Conservation (phyloP, 2,329 filamentous ascomycete species). For the Claviceps sp. region DNA sequence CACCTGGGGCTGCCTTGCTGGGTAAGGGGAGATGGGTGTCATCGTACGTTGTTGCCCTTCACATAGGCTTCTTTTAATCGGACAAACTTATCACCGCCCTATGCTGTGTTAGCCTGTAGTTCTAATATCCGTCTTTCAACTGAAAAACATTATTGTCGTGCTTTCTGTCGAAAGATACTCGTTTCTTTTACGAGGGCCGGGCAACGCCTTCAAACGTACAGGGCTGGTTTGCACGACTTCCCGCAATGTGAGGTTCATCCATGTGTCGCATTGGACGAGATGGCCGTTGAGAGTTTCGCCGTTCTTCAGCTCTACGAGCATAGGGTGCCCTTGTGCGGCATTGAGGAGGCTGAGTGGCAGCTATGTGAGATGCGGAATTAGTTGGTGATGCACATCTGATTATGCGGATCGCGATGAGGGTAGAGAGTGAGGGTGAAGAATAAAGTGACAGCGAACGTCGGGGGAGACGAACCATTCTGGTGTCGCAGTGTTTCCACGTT, state of each 20-base stretch:
- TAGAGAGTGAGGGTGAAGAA: not conserved
- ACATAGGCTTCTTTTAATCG: constrained; percentile 89
- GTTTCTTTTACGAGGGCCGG: no score
- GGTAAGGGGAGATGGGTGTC: not conserved
- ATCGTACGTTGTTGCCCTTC: constrained; percentile 79
- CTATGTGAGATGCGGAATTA: constrained; percentile 22
- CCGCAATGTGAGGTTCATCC: constrained; percentile 98
- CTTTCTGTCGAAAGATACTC: no score
- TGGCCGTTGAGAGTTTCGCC: constrained; percentile 96
- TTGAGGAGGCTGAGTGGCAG: constrained; percentile 73
- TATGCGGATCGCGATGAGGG: not conserved
- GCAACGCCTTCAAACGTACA: constrained; percentile 25
- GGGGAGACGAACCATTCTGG: not conserved
- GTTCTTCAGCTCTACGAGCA: constrained; percentile 95
- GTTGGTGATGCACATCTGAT: not conserved
- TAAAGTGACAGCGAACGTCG: no score
- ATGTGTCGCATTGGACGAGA: constrained; percentile 92
- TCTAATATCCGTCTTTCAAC: not conserved
- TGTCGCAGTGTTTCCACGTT: not conserved
- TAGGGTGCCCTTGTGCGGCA: constrained; percentile 92
- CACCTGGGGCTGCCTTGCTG: no score
- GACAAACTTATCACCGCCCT: constrained; percentile 90
- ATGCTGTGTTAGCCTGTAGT: not conserved
- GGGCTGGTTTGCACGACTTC: constrained; percentile 95
- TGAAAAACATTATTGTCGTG: no score